Conservation (phyloP, 1,284 basidiomycete genomes). For the Fereydounia khargensis region DNA sequence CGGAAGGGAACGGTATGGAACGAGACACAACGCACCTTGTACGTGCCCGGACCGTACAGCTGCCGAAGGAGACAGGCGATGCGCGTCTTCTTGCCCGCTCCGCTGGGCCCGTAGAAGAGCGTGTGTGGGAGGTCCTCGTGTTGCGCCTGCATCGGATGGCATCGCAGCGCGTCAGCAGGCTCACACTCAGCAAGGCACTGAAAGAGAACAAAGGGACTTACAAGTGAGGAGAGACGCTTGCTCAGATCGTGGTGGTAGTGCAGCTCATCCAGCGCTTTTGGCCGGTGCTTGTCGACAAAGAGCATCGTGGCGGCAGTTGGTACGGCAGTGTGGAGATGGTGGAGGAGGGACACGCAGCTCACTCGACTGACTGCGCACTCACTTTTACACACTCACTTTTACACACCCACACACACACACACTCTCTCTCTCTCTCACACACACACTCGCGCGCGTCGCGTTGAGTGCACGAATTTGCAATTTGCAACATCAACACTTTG, state of each 20-base stretch:
- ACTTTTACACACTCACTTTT: too few species aligned
- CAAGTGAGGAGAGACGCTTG: slow-evolving; percentile 73
- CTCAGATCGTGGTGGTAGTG: slow-evolving; percentile 86
- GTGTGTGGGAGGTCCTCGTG: slow-evolving; percentile 86
- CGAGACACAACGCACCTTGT: slow-evolving; percentile 69
- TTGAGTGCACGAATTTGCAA: too few species aligned
- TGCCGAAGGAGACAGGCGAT: slow-evolving; percentile 77
- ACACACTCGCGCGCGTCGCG: too few species aligned
- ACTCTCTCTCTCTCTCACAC: too few species aligned
- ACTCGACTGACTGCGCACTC: too few species aligned
- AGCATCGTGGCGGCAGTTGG: slow-evolving; percentile 48
- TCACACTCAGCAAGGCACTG: slow-evolving; percentile 64
- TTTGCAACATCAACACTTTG: too few species aligned
- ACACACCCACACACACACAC: too few species aligned
- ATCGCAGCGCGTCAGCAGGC: slow-evolving; percentile 9
- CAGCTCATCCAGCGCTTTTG: slow-evolving; percentile 77
- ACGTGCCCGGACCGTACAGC: slow-evolving; percentile 85
- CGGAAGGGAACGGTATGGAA: background rate
- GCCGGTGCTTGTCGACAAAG: slow-evolving; percentile 70
- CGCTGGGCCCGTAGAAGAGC: slow-evolving; percentile 95
- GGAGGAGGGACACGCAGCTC: too few species aligned
- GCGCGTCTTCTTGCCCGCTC: slow-evolving; percentile 96
- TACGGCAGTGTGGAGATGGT: too few species aligned
- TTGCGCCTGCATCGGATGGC: too few species aligned
- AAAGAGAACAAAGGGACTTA: too few species aligned